These are phyloP conservation scores for Parietichytrium sp. DNA, from an alignment of 108 stramenopile genomes.

Conservation along the genomic window DNA sequence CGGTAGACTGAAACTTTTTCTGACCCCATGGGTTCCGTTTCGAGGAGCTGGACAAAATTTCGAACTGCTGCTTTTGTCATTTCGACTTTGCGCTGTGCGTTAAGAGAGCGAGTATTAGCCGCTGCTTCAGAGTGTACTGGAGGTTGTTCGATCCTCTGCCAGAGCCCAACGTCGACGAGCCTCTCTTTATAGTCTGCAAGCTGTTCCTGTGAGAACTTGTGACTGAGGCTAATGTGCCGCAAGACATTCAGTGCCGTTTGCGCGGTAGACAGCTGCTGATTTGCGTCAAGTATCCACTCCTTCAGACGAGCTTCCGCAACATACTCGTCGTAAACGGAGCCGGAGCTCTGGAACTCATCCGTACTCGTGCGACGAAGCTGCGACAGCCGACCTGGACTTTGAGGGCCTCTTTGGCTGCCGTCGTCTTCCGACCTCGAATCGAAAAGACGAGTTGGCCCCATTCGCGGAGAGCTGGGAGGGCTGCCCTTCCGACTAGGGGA, in stretches of 20 bases:
- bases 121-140: neutral
- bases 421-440: too few relatives aligned
- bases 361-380: too few relatives aligned
- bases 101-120: too few relatives aligned
- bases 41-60: slow-evolving; percentile 11
- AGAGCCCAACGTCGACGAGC: slow-evolving; percentile 13
- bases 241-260: neutral
- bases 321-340: neutral
- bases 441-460: too few relatives aligned
- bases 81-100: slow-evolving; percentile 1
- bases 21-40: neutral
- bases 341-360: neutral
- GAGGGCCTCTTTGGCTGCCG: too few relatives aligned
- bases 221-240: neutral
- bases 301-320: neutral
- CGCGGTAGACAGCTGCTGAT: neutral
- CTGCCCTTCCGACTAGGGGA: too few relatives aligned
- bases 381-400: too few relatives aligned
- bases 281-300: neutral
- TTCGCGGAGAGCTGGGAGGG: too few relatives aligned
- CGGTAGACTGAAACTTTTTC: neutral
- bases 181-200: slow-evolving; percentile 10
- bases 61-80: slow-evolving; percentile 27
- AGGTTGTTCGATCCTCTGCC: neutral
- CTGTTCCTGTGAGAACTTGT: neutral